Base-by-base conservation (phyloP, 2,329 filamentous ascomycete species). In the Paecilomyces niveus region DNA sequence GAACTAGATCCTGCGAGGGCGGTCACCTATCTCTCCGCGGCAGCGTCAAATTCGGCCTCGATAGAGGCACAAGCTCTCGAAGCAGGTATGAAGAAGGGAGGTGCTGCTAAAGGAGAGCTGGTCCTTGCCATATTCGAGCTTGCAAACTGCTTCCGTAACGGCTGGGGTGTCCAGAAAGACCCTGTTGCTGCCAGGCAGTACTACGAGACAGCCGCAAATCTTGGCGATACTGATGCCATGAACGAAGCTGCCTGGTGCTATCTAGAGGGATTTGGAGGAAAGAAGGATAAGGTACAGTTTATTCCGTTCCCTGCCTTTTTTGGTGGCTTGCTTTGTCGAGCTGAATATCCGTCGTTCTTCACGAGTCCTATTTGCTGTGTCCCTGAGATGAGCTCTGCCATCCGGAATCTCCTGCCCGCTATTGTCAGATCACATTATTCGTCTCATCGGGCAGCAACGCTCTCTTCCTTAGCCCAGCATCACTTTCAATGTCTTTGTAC, bases 231-330 rank as follows among this genome's bases (percentile, higher is more conserved):
- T 52, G 94, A 99, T 78, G 94, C 92, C 59, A 96, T 97, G 92
- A 96, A 97, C 71, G 93, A 97, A 75, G 88, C 88, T 57, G 94
- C 87, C 35, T 96, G 92, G 91, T 99, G 94, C 79, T 97, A 94
- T 81, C 76, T 95, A 29, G 89, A 97, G 72, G 94, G 94, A n/a
- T 96, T 96, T 75, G 94, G 94, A 33, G 93, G 92, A 70, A 94
- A 92, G 75, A 99, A 97, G 75, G 92, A 99, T 80, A 97, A 96
- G 89, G 93, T 97, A 82, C 76, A 90, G 84, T 24, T 5, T 58
- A 54, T 53, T 61, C 58, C 49, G 50, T 50, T 52, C 26, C 22
- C 50, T 29, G 57, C 57, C 45, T 24, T 35, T 22, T 54, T 18
- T n/a, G 22, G 31, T 61, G 11, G 33, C 24, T 49, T 56, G 18